These are phyloP conservation scores for Mycena capillaripes DNA, from an alignment of 768 basidiomycete genomes.

Conservation along the genomic window DNA sequence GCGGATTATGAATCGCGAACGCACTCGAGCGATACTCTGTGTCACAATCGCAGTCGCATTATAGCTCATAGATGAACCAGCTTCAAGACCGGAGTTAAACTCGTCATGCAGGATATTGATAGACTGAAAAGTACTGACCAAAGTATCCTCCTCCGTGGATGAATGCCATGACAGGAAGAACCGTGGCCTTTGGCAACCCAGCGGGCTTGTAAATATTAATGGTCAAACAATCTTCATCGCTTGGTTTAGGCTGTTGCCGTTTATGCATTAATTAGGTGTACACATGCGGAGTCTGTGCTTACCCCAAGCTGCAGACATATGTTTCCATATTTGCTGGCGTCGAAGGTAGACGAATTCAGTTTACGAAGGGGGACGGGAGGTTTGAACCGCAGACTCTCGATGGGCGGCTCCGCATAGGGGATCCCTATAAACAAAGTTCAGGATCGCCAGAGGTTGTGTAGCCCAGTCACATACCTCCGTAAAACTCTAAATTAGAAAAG, in stretches of 20 bases:
- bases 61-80: conserved; percentile 39
- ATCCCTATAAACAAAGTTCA: conserved; percentile 34
- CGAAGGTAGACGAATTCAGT: conserved; percentile 40
- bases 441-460: no score
- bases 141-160: conserved; percentile 39
- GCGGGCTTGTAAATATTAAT: conserved; percentile 62
- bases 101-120: background rate
- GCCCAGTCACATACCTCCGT: background rate
- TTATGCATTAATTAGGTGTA: background rate
- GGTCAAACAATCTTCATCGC: conserved; percentile 63
- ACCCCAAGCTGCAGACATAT: conserved; percentile 46
- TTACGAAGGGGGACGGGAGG: conserved; percentile 42
- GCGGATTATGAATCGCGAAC: background rate
- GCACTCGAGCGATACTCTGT: conserved; percentile 43
- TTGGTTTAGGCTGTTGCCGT: conserved; percentile 4
- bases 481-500: conserved; percentile 5
- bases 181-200: conserved; percentile 30
- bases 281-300: background rate
- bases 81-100: background rate
- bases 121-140: background rate
- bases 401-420: conserved; percentile 48
- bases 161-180: conserved; percentile 35
- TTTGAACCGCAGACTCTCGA: conserved; percentile 45
- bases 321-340: conserved; percentile 45
- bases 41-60: conserved; percentile 47